A percentile compares a stretch with the other conserved stretches of the same genome.
Evolutionary conservation across 345 rosid genomes (phyloP).

Genomic region (Cardamine occulta): DNA sequence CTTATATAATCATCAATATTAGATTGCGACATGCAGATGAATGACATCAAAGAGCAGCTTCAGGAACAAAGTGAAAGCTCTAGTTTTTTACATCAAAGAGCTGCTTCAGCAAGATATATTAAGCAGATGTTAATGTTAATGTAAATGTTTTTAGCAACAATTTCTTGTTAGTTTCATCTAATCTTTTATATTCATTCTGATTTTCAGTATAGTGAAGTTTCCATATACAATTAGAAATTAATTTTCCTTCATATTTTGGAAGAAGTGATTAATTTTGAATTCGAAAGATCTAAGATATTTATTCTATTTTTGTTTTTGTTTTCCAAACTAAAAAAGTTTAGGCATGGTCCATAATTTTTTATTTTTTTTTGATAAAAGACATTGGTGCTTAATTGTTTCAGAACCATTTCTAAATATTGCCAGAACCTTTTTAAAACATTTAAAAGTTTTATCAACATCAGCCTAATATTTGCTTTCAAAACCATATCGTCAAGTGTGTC

Average conservation of each 20-base stretch:
- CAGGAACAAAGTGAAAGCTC: not conserved
- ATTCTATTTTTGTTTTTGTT: not conserved
- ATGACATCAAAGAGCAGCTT: not conserved
- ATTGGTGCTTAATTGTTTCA: not conserved
- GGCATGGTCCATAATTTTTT: not conserved
- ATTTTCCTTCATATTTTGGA: not conserved
- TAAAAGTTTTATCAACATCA: not conserved
- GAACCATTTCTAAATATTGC: not conserved
- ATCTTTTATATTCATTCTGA: not conserved
- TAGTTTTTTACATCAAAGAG: too few relatives aligned
- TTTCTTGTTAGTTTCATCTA: not conserved
- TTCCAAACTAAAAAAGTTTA: not conserved
- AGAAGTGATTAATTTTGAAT: not conserved
- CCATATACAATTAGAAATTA: not conserved
- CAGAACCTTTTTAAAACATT: not conserved
- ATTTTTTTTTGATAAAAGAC: too few relatives aligned
- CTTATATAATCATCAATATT: not conserved
- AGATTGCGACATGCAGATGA: not conserved
- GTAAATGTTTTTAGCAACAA: not conserved
- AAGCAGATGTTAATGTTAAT: not conserved
- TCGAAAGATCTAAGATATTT: not conserved
- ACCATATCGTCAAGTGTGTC: conserved; percentile 24
- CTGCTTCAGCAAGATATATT: too few relatives aligned
- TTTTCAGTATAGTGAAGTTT: not conserved
- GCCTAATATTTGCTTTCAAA: not conserved